Base-by-base conservation (phyloP, 1,139 yeast species). In the Groenewaldozyma auringiensis region DNA sequence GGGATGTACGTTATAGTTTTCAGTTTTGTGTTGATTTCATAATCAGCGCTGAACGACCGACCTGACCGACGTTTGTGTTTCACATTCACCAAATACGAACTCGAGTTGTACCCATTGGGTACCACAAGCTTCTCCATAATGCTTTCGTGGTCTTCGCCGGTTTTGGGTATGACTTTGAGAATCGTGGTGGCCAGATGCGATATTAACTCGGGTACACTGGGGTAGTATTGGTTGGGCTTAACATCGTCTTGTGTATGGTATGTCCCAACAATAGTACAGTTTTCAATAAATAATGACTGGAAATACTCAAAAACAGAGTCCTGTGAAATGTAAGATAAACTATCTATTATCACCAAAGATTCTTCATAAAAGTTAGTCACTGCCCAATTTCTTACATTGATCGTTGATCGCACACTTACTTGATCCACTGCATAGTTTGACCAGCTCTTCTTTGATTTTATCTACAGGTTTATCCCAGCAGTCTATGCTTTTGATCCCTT, bases 21-120 rank as follows among this genome's bases (percentile, higher is more conserved):
- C 0, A 61, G 61, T 0, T 34, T 42, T 0, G 78, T 58, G 57
- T 86, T 74, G 2, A 87, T 68, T 2, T 60, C 62, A 59, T 76
- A 86, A 6, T 66, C 63, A 49, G 82, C 82, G 1, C 70, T 66
- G 33, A 83, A 60, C 0, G 94, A 76, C 47, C 96, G 72, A 0
- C 98, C 98, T 0, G 95, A 84, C 58, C 83, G 83, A 47, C 96
- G 74, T 49, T 94, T 73, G 57, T 82, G 84, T 3, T 76, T 77
- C 46, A 92, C 63, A 4, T 68, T 68, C 1, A 81, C 62, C 42
- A 67, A 66, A 60, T 79, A 83, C 1, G 38, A 52, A 0, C 67
- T 50, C 29, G 66, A 66, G 56, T 86, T 81, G 48, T 78, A 65
- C 71, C 66, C 43, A 72, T 64, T 40, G 2, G 85, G 83, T 29